These are phyloP conservation scores for Elaphomyces granulatus DNA, from an alignment of 495 filamentous ascomycete genomes.

Conservation along the genomic window DNA sequence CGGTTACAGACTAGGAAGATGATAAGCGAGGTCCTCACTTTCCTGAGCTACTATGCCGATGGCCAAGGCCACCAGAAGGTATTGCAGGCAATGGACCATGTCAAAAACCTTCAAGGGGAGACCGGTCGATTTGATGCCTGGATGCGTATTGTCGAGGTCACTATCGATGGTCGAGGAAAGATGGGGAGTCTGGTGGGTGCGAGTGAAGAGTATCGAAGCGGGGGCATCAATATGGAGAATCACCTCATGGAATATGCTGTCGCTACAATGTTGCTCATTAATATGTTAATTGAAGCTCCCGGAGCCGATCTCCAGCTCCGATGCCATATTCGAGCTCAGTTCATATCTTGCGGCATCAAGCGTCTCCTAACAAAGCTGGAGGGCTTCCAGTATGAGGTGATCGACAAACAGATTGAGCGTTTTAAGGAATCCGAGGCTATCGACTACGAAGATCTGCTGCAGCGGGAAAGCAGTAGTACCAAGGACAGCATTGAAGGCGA, in stretches of 20 bases:
- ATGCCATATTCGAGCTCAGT: slow-evolving; percentile 89
- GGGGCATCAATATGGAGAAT: slow-evolving; percentile 98
- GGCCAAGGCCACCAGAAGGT: slow-evolving; percentile 93
- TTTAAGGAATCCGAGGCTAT: slow-evolving; percentile 91
- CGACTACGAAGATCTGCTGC: slow-evolving; percentile 94
- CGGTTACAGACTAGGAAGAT: slow-evolving; percentile 86
- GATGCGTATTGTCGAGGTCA: slow-evolving; percentile 98
- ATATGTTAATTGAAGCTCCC: slow-evolving; percentile 89
- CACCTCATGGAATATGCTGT: slow-evolving; percentile 98
- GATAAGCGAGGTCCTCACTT: slow-evolving; percentile 91
- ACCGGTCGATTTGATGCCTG: slow-evolving; percentile 96
- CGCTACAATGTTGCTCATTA: slow-evolving; percentile 85
- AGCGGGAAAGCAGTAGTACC: slow-evolving; percentile 78
- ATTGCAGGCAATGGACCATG: slow-evolving; percentile 79
- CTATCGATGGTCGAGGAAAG: slow-evolving; percentile 91
- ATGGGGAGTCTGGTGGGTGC: slow-evolving; percentile 96
- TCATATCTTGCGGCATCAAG: slow-evolving; percentile 91
- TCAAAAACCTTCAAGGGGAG: slow-evolving; percentile 80
- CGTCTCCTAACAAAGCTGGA: slow-evolving; percentile 95
- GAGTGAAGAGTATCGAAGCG: slow-evolving; percentile 91
- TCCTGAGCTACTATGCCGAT: slow-evolving; percentile 90
- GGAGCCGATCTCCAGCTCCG: slow-evolving; percentile 80
- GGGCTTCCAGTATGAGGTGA: slow-evolving; percentile 92
- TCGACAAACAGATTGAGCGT: slow-evolving; percentile 94
- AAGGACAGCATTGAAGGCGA: slow-evolving; percentile 84